A percentile compares a stretch with the other conserved stretches of the same genome.
phyloP scores from a whole-genome alignment of 1,284 basidiomycete genomes.

The Ganoderma multipileum region DNA sequence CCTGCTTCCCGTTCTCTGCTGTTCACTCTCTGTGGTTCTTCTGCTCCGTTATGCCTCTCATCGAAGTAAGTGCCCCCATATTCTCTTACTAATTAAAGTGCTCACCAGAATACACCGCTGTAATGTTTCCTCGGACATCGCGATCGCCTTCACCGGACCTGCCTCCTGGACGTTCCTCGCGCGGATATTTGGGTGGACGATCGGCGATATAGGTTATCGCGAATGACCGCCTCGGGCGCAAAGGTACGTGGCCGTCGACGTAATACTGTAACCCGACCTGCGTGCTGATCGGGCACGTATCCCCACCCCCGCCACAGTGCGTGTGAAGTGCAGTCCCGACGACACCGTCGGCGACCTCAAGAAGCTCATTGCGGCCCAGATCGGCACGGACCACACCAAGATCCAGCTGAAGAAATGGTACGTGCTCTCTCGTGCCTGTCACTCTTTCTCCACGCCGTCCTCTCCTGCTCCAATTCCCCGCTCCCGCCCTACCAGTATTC shows the following conservation, averaged over 20 bases:
- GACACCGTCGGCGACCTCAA: slow-evolving; percentile 98
- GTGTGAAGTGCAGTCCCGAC: slow-evolving; percentile 92
- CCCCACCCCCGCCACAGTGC: slow-evolving; percentile 57
- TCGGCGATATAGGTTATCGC: slow-evolving; percentile 77
- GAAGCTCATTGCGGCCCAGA: slow-evolving; percentile 96
- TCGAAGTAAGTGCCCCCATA: slow-evolving; percentile 20
- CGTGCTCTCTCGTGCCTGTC: slow-evolving; percentile 33
- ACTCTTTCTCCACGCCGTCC: not conserved
- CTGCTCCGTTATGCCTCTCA: slow-evolving; percentile 24
- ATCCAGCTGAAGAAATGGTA: slow-evolving; percentile 98
- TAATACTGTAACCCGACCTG: not conserved
- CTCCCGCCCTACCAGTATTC: too few species aligned
- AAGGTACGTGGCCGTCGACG: slow-evolving; percentile 65
- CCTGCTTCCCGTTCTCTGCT: not conserved
- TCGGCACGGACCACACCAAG: slow-evolving; percentile 86
- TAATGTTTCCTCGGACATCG: not conserved
- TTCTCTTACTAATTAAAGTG: not conserved
- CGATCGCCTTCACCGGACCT: not conserved
- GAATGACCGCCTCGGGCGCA: slow-evolving; percentile 95
- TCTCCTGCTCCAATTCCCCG: not conserved
- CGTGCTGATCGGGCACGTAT: slow-evolving; percentile 4
- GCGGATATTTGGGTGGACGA: not conserved
- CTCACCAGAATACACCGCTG: not conserved
- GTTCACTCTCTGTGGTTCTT: not conserved
- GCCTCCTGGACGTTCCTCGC: not conserved